These are phyloP conservation scores for Aspergillus viridinutans DNA, from an alignment of 2,329 filamentous ascomycete species.

Conservation along the genomic window DNA sequence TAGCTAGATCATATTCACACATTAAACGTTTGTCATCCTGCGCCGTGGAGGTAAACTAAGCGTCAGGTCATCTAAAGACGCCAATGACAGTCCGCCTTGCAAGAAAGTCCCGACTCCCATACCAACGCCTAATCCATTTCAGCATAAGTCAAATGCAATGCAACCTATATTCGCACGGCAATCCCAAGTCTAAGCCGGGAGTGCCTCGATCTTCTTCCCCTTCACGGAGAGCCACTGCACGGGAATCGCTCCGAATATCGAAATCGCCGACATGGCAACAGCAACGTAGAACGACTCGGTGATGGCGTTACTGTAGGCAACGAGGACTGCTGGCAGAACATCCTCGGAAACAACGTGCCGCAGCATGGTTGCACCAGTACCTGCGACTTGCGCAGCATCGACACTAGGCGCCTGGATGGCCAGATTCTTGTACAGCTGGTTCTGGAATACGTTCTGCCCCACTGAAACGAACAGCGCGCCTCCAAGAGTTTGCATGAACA, in stretches of 20 bases:
- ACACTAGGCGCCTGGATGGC: conserved; percentile 19
- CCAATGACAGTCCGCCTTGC: neutral
- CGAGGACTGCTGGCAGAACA: conserved; percentile 25
- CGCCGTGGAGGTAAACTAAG: neutral
- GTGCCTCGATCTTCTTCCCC: conserved; percentile 27
- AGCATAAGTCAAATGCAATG: neutral
- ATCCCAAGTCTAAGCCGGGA: conserved; percentile 4
- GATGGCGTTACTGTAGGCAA: conserved; percentile 36
- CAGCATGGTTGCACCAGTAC: conserved; percentile 37
- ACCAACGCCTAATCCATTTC: neutral
- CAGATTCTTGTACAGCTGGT: conserved; percentile 28
- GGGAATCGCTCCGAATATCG: conserved; percentile 30
- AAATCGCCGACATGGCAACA: conserved; percentile 35
- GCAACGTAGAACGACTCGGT: conserved; percentile 37
- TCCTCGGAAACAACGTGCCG: conserved; percentile 23
- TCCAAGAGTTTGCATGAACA: conserved; percentile 36
- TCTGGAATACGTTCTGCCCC: conserved; percentile 37
- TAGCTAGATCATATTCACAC: neutral
- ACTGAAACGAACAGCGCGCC: conserved; percentile 33
- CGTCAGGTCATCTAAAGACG: conserved; percentile 1
- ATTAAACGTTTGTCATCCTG: neutral
- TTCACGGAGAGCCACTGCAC: conserved; percentile 42
- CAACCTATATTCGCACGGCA: neutral
- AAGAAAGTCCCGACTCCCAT: too few relatives aligned
- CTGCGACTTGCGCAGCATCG: conserved; percentile 24